Percentiles rank a stretch among this genome's conserved stretches.
These are phyloP conservation scores for Puya raimondii DNA, from an alignment of 176 grass and related monocot species.

Conservation along the genomic window DNA sequence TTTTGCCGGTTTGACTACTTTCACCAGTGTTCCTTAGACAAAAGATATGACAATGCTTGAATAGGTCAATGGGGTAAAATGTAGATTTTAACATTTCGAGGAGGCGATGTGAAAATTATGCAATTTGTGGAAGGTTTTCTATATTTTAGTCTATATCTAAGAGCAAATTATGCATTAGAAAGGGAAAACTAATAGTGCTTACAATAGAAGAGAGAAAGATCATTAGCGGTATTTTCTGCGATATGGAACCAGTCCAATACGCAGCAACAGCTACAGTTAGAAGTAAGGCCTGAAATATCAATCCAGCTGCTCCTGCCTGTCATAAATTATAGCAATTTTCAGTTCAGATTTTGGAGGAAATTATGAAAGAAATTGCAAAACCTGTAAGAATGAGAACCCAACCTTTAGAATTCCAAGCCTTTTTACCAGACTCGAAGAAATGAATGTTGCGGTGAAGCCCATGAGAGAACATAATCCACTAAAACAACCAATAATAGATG, in stretches of 20 bases:
- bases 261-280: conserved; percentile 56
- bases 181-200: conserved; percentile 19
- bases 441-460: conserved; percentile 89
- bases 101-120: too few species aligned
- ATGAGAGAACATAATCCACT: conserved; percentile 88
- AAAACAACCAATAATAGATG: conserved; percentile 83
- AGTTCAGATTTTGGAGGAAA: background rate
- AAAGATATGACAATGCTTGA: too few species aligned
- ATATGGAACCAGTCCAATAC: conserved; percentile 80
- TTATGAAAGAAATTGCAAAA: conserved; percentile 4
- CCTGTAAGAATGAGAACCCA: conserved; percentile 9
- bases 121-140: too few species aligned
- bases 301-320: conserved; percentile 89
- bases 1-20: too few species aligned
- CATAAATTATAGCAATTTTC: conserved; percentile 17
- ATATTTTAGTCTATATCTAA: too few species aligned
- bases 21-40: too few species aligned
- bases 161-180: background rate
- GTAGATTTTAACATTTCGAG: background rate
- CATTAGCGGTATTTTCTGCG: conserved; percentile 44
- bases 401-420: conserved; percentile 67
- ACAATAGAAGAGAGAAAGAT: conserved; percentile 87
- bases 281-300: conserved; percentile 89
- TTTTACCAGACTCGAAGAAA: conserved; percentile 78
- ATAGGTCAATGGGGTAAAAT: conserved; percentile 10